A percentile compares a stretch with the other conserved stretches of the same genome.
Conservation (phyloP, 768 basidiomycete species). For the Pisolithus albus region DNA sequence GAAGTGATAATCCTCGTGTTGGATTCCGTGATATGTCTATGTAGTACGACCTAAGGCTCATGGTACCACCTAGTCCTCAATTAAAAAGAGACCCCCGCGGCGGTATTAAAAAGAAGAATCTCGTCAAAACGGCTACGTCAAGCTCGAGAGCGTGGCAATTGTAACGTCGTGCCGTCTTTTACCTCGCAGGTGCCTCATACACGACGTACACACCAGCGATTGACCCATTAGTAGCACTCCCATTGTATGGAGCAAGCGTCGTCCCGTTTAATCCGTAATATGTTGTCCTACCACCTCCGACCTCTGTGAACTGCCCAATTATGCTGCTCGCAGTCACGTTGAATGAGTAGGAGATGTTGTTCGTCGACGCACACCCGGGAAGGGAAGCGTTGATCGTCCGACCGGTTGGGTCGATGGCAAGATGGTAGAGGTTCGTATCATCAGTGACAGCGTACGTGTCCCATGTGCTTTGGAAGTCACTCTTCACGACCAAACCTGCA, state of each 20-base stretch:
- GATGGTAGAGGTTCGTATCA: background rate
- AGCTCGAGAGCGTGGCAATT: background rate
- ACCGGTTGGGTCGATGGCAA: background rate
- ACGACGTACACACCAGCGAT: constrained; percentile 5
- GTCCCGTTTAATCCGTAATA: constrained; percentile 8
- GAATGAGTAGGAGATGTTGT: constrained; percentile 5
- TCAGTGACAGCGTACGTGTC: constrained; percentile 10
- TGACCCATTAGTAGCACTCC: background rate
- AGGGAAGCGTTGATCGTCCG: constrained; percentile 1
- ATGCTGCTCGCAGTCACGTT: background rate
- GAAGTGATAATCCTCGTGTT: no score
- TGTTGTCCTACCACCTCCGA: constrained; percentile 9
- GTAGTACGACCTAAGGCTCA: no score
- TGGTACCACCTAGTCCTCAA: no score
- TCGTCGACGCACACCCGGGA: constrained; percentile 2
- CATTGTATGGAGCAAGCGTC: constrained; percentile 6
- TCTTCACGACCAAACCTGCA: background rate
- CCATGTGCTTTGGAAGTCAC: constrained; percentile 4
- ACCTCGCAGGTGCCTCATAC: background rate
- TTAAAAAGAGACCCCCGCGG: no score
- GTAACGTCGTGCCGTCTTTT: background rate
- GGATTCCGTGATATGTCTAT: no score
- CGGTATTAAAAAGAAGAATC: no score
- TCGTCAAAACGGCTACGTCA: no score
- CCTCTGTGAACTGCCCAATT: constrained; percentile 6